These are phyloP conservation scores for Moesziomyces sp. DNA, from an alignment of 1,284 basidiomycete species.

Conservation along the genomic window DNA sequence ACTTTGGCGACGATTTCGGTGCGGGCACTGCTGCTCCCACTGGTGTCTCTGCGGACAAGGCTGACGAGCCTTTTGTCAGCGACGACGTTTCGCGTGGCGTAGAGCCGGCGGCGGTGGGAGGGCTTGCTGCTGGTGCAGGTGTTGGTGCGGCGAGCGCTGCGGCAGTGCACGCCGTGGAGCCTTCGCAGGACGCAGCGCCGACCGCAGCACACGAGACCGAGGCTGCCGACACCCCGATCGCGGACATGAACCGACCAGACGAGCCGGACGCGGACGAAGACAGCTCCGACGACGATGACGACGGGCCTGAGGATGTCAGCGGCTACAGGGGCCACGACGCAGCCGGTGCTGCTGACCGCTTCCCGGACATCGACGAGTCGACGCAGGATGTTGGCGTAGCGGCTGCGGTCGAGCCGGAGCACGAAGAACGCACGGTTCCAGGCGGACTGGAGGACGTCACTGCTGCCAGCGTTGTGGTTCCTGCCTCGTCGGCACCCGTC, in stretches of 20 bases:
- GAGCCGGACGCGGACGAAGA: conserved; percentile 48
- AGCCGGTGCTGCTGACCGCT: conserved; percentile 32
- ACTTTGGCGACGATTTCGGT: conserved; percentile 65
- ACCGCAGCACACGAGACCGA: not conserved
- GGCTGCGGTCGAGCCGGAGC: not conserved
- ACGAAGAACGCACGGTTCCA: conserved; percentile 24
- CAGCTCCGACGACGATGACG: conserved; percentile 57
- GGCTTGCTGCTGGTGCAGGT: conserved; percentile 15
- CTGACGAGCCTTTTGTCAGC: conserved; percentile 39
- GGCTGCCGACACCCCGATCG: conserved; percentile 17
- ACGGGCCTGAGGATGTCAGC: conserved; percentile 57
- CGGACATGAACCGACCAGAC: conserved; percentile 43
- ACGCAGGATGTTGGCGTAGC: conserved; percentile 1
- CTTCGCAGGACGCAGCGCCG: conserved; percentile 11
- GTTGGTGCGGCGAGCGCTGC: conserved; percentile 12
- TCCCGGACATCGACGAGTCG: conserved; percentile 25
- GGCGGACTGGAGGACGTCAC: conserved; percentile 40
- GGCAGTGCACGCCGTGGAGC: conserved; percentile 12
- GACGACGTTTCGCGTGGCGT: conserved; percentile 21
- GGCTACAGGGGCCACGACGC: conserved; percentile 33
- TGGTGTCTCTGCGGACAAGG: conserved; percentile 1
- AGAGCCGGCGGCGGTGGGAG: conserved; percentile 21
- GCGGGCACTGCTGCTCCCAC: conserved; percentile 15
- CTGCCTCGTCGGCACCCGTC: conserved; percentile 27
- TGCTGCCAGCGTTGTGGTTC: conserved; percentile 1